These are phyloP conservation scores for Coemansia sp. DNA, from an alignment of 192 early-diverging fungal genomes.

Conservation along the genomic window DNA sequence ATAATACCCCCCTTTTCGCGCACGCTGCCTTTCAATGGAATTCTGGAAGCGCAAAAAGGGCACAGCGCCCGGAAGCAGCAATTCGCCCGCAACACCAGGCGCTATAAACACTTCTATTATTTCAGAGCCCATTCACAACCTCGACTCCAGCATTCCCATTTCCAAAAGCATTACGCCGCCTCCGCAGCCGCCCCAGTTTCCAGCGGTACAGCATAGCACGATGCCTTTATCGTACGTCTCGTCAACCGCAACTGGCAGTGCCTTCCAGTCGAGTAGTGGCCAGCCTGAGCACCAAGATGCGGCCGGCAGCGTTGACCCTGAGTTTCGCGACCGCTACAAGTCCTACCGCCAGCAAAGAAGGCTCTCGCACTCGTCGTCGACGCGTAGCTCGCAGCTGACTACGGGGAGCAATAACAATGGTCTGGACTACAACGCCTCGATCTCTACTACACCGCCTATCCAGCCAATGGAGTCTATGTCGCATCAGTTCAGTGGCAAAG, in stretches of 20 bases:
- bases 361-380: slow-evolving; percentile 41
- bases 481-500: background rate
- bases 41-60: slow-evolving; percentile 58
- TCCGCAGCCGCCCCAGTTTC: slow-evolving; percentile 5
- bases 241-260: background rate
- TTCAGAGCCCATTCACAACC: slow-evolving; percentile 55
- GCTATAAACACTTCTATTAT: slow-evolving; percentile 35
- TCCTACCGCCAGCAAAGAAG: slow-evolving; percentile 51
- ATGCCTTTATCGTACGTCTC: background rate
- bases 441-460: slow-evolving; percentile 6
- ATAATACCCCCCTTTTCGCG: background rate
- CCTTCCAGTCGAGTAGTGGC: background rate
- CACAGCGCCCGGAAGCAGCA: slow-evolving; percentile 17
- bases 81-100: background rate
- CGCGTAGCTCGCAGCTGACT: slow-evolving; percentile 45
- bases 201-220: background rate
- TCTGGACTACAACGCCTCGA: background rate
- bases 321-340: slow-evolving; percentile 50
- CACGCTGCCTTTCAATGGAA: slow-evolving; percentile 26
- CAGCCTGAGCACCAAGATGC: background rate
- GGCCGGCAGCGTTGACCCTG: slow-evolving; percentile 20
- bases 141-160: slow-evolving; percentile 15
- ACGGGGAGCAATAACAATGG: slow-evolving; percentile 36
- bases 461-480: slow-evolving; percentile 1
- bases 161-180: slow-evolving; percentile 14